A percentile compares a stretch with the other conserved stretches of the same genome.
Conservation (phyloP, 345 rosid species). For the Cardamine resedifolia region DNA sequence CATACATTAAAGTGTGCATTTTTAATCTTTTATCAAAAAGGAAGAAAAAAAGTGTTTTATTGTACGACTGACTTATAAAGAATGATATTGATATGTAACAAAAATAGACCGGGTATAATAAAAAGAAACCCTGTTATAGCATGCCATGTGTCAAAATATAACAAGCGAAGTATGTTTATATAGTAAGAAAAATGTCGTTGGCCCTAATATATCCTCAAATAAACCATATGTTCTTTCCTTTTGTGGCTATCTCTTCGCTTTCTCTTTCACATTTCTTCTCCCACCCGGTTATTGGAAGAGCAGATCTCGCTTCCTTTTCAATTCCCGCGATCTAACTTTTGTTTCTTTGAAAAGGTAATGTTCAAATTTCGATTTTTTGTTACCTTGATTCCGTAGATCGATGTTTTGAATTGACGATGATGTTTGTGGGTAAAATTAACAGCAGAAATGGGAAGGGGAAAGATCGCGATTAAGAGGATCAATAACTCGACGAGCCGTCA, state of each 20-base stretch:
- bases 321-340: constrained; percentile 1
- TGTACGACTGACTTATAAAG: too few species aligned
- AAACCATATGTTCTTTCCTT: constrained; percentile 28
- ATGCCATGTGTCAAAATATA: constrained; percentile 24
- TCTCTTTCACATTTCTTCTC: neutral
- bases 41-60: too few species aligned
- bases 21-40: too few species aligned
- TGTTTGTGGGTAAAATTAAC: constrained; percentile 1
- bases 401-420: constrained; percentile 6
- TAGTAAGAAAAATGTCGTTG: constrained; percentile 22
- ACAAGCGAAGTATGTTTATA: constrained; percentile 22
- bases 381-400: neutral
- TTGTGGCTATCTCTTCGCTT: constrained; percentile 12
- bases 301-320: too few species aligned
- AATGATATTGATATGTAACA: neutral
- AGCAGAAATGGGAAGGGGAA: constrained; percentile 36
- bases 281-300: too few species aligned
- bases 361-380: neutral
- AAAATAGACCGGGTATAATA: neutral
- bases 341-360: neutral
- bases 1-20: neutral
- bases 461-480: constrained; percentile 40
- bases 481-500: constrained; percentile 36
- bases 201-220: constrained; percentile 19
- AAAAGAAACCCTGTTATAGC: constrained; percentile 15